Conservation (phyloP, 2,329 filamentous ascomycete genomes). For the Juglanconis juglandina region DNA sequence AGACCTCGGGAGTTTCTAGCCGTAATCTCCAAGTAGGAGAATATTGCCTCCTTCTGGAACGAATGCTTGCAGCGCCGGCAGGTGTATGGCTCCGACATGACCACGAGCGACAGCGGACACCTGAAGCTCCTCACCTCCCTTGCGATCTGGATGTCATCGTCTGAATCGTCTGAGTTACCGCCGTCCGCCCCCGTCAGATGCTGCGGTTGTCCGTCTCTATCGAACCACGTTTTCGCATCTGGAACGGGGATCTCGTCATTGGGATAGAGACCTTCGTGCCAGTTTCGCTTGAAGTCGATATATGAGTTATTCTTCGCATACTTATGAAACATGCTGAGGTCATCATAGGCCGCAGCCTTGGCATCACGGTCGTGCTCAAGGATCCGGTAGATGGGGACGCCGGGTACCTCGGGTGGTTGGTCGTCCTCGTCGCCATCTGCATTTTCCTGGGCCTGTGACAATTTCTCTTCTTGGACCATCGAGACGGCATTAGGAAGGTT, state of each 20-base stretch:
- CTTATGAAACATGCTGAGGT: constrained; percentile 40
- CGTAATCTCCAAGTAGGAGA: constrained; percentile 43
- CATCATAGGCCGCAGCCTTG: constrained; percentile 41
- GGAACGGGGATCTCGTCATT: constrained; percentile 49
- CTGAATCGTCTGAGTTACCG: constrained; percentile 46
- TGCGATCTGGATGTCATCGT: constrained; percentile 67
- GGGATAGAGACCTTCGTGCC: constrained; percentile 51
- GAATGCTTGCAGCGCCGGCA: constrained; percentile 67
- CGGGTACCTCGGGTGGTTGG: constrained; percentile 11
- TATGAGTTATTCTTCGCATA: constrained; percentile 59
- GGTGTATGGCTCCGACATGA: constrained; percentile 64
- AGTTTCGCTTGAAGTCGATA: constrained; percentile 54
- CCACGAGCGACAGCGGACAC: constrained; percentile 65
- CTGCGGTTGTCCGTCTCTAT: constrained; percentile 38
- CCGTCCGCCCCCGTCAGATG: constrained; percentile 23
- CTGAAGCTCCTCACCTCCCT: constrained; percentile 62
- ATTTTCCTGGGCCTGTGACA: constrained; percentile 22
- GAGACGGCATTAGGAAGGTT: constrained; percentile 31
- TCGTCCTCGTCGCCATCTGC: constrained; percentile 19
- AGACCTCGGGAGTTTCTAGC: constrained; percentile 19
- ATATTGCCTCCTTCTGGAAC: constrained; percentile 65
- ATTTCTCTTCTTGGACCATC: constrained; percentile 24
- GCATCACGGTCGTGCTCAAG: constrained; percentile 30
- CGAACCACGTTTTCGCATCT: constrained; percentile 54
- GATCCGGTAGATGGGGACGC: constrained; percentile 25